Conservation (phyloP, 305 asterid species). For the Euphrasia arctica region DNA sequence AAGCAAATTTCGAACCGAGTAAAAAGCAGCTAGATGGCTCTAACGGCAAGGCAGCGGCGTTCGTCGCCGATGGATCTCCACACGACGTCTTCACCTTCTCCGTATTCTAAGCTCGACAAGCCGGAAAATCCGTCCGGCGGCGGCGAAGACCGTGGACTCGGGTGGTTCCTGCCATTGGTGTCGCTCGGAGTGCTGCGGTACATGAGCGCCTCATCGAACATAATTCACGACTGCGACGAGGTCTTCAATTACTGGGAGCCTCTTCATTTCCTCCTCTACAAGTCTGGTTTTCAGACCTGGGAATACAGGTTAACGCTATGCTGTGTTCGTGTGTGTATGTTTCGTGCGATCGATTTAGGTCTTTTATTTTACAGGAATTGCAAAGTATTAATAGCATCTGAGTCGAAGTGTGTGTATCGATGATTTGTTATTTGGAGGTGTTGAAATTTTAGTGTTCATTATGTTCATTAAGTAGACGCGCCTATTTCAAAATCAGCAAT, state of each 20-base stretch:
- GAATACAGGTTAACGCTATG: constrained; percentile 70
- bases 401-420: constrained; percentile 3
- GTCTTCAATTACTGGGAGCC: constrained; percentile 99
- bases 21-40: constrained; percentile 50
- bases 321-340: not conserved
- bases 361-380: not conserved
- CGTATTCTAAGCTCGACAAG: constrained; percentile 83
- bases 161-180: constrained; percentile 76
- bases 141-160: constrained; percentile 40
- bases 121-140: constrained; percentile 47
- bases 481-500: not conserved
- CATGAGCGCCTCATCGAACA: constrained; percentile 92
- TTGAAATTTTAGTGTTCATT: constrained; percentile 18
- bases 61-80: constrained; percentile 54
- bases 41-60: constrained; percentile 84
- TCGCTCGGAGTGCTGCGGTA: constrained; percentile 72
- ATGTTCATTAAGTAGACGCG: not conserved
- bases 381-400: not conserved
- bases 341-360: constrained; percentile 11
- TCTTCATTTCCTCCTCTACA: constrained; percentile 85
- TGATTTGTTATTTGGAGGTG: constrained; percentile 18
- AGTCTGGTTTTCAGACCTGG: constrained; percentile 98
- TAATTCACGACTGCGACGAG: constrained; percentile 98
- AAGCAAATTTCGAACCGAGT: constrained; percentile 20
- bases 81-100: constrained; percentile 41